Evolutionary conservation across 1,284 basidiomycete species (phyloP).

Genomic region (Phaffia rhodozyma): DNA sequence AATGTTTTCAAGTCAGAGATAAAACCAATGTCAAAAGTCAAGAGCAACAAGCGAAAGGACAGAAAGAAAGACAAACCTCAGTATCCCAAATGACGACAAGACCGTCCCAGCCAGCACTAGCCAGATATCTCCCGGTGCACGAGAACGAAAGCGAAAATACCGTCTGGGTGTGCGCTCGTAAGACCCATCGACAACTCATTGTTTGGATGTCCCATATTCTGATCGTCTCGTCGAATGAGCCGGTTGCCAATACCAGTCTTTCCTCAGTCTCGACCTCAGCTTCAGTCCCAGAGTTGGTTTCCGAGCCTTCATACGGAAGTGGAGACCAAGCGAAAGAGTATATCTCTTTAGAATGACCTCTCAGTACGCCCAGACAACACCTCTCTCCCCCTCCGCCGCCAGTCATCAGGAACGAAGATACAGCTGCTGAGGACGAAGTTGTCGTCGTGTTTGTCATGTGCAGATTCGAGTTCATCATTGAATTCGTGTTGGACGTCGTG

Average conservation of each 20-base stretch:
- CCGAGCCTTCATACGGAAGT: not conserved
- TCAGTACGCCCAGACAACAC: not conserved
- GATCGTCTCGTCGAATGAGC: conserved; percentile 17
- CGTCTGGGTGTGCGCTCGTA: conserved; percentile 15
- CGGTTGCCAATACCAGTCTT: not conserved
- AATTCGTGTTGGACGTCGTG: no score
- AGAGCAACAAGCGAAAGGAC: not conserved
- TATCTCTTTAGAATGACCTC: conserved; percentile 17
- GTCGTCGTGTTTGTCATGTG: no score
- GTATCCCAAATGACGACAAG: conserved; percentile 13
- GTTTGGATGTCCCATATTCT: conserved; percentile 15
- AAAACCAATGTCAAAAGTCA: not conserved
- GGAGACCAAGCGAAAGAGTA: conserved; percentile 14
- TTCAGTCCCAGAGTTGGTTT: conserved; percentile 4
- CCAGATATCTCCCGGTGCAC: conserved; percentile 9
- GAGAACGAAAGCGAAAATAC: conserved; percentile 17
- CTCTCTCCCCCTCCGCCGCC: no score
- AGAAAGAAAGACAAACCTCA: not conserved
- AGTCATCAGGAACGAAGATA: no score
- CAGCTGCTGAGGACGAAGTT: no score
- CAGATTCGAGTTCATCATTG: no score
- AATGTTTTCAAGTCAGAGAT: not conserved
- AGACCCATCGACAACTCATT: conserved; percentile 9
- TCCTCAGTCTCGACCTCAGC: not conserved
- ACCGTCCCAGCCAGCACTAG: conserved; percentile 14